A percentile compares a stretch with the other conserved stretches of the same genome.
These are phyloP conservation scores for Claviceps quebecensis DNA, from an alignment of 2,329 filamentous ascomycete species.

Conservation along the genomic window DNA sequence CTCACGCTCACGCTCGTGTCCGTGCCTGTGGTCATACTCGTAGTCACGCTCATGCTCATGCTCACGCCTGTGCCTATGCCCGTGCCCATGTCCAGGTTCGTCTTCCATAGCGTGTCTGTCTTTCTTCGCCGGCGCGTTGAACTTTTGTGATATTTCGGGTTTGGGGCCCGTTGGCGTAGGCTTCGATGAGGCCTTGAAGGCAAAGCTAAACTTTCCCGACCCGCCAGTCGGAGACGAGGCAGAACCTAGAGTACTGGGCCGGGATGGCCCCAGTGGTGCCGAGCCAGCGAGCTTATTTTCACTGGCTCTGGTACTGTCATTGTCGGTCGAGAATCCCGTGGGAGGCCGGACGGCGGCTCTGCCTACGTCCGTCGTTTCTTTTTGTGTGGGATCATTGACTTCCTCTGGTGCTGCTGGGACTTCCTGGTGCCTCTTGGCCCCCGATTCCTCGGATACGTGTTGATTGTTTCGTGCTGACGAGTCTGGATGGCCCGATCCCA, in stretches of 20 bases:
- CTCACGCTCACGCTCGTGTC: neutral
- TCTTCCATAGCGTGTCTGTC: conserved; percentile 12
- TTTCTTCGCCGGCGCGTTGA: conserved; percentile 45
- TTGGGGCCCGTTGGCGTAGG: conserved; percentile 42
- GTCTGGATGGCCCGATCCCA: conserved; percentile 36
- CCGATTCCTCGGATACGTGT: conserved; percentile 7
- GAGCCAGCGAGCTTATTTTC: conserved; percentile 5
- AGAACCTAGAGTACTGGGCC: conserved; percentile 24
- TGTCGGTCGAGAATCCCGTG: neutral
- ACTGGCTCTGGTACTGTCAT: neutral
- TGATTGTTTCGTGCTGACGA: conserved; percentile 9
- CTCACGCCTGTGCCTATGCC: neutral
- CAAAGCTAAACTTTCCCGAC: conserved; percentile 75
- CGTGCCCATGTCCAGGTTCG: conserved; percentile 6
- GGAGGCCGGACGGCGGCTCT: neutral
- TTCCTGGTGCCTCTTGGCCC: conserved; percentile 9
- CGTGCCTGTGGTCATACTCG: neutral
- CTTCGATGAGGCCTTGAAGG: conserved; percentile 65
- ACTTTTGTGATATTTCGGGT: conserved; percentile 52
- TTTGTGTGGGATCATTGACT: neutral
- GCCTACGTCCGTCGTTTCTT: neutral
- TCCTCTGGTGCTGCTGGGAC: conserved; percentile 1
- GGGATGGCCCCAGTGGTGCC: neutral
- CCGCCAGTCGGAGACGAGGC: conserved; percentile 30
- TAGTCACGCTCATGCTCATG: conserved; percentile 7